Evolutionary conservation across 495 filamentous ascomycete species (phyloP).

Genomic region (Amphirosellinia nigrospora): DNA sequence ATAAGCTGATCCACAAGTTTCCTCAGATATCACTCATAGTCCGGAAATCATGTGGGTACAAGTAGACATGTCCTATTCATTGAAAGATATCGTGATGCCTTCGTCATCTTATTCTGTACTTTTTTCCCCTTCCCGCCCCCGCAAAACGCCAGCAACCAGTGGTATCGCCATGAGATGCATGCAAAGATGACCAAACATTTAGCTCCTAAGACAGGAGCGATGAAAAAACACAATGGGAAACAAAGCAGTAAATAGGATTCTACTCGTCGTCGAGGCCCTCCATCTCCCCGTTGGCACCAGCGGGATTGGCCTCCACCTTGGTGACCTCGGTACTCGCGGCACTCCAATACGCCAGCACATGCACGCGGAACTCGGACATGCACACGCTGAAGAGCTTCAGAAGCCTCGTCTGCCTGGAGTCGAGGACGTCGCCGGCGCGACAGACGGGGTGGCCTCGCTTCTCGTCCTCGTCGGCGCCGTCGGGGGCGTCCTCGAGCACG

Average conservation of each 20-base stretch:
- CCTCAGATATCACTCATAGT: neutral
- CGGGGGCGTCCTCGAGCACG: conserved; percentile 64
- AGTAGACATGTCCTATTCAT: conserved; percentile 4
- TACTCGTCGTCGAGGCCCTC: conserved; percentile 38
- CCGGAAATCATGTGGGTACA: neutral
- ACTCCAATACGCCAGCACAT: conserved; percentile 77
- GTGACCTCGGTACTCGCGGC: conserved; percentile 64
- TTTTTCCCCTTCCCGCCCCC: conserved; percentile 32
- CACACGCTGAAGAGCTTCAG: conserved; percentile 92
- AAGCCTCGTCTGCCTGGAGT: conserved; percentile 87
- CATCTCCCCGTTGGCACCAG: conserved; percentile 31
- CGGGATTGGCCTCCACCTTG: conserved; percentile 45
- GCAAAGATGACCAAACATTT: conserved; percentile 30
- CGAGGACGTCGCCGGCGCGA: conserved; percentile 78
- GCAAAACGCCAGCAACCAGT: conserved; percentile 41
- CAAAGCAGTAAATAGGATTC: neutral
- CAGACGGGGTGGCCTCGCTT: conserved; percentile 70
- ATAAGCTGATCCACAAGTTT: neutral
- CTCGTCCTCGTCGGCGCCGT: conserved; percentile 44
- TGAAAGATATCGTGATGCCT: conserved; percentile 17
- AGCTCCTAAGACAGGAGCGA: neutral
- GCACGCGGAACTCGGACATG: conserved; percentile 85
- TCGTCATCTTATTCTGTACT: conserved; percentile 16
- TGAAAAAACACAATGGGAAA: neutral
- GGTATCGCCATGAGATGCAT: conserved; percentile 43